Percentiles rank a stretch among this genome's conserved stretches.
phyloP scores from a whole-genome alignment of 108 stramenopile species.

The Fragilariopsis cylindrus region DNA sequence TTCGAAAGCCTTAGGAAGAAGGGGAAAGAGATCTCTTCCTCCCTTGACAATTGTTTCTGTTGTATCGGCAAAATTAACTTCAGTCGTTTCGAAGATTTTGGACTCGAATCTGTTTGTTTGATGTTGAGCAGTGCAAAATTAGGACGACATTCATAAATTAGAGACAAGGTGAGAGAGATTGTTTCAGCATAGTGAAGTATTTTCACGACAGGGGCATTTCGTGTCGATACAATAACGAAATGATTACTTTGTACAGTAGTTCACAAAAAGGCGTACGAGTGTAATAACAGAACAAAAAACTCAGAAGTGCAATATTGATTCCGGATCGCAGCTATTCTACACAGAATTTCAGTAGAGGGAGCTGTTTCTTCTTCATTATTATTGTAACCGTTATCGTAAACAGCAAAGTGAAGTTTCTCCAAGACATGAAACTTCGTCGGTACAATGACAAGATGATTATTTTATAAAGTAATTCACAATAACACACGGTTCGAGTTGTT shows the following conservation, averaged over 20 bases:
- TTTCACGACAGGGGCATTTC: no score
- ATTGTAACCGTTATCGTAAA: neutral
- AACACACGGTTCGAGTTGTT: no score
- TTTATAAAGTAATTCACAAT: no score
- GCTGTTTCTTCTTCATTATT: slow-evolving; percentile 57
- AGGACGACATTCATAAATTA: neutral
- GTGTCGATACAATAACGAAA: no score
- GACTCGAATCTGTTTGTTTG: slow-evolving; percentile 65
- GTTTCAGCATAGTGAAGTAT: no score
- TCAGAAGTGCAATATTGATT: slow-evolving; percentile 68
- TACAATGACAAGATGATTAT: no score
- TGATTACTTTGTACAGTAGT: no score
- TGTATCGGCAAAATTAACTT: slow-evolving; percentile 89
- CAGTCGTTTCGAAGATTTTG: slow-evolving; percentile 84
- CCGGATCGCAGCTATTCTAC: slow-evolving; percentile 70
- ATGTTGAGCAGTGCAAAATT: neutral
- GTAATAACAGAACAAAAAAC: slow-evolving; percentile 17
- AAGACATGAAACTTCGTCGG: no score
- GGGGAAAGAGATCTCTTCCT: slow-evolving; percentile 95
- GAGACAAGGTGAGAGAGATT: slow-evolving; percentile 1
- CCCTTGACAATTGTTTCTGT: slow-evolving; percentile 96
- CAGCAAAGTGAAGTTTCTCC: no score
- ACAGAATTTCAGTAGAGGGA: slow-evolving; percentile 67
- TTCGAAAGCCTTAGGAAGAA: slow-evolving; percentile 93
- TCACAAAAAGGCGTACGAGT: neutral